Base-by-base conservation (phyloP, 1,139 yeast genomes). In the Kurtzmaniella natalensis region DNA sequence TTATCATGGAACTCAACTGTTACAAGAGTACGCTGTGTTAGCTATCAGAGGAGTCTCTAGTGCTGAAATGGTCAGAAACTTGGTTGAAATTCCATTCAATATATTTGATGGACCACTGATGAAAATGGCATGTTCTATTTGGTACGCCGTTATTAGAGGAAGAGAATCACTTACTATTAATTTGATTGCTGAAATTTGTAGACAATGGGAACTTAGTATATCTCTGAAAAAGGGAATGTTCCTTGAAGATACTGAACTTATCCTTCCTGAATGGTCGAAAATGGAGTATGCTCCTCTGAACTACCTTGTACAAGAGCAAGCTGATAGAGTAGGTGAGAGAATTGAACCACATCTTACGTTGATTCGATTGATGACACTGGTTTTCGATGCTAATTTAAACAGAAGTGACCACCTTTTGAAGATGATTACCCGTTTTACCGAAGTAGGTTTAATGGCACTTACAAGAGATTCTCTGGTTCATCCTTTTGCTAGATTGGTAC, bases 251-350 rank as follows among this genome's bases (percentile, higher is more conserved):
- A 60, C 64, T 45, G 95, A 88, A 53, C 55, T 78, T n/a, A 51
- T 50, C 1, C 67, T 68, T 33, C 82, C 94, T 6, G 87, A 81
- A 38, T 82, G 69, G 50, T 63, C 73, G 42, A 71, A 68, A 39
- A 92, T 92, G 98, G 95, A 86, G 46, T 94, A 94, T 51, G 67
- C 88, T 1, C 97, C 98, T 11, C 79, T 94, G 34, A 81, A 84
- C 57, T 79, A 77, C 45, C 68, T 67, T 29, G 70, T 64, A 7
- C 69, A 81, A n/a, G 72, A 76, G 39, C 72, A 72, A 42, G 57
- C 66, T 23, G 78, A 87, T 1, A 56, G 59, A 4, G 42, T 55
- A 4, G 76, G 77, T 0, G 64, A 70, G 7, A 62, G 69, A 34
- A 68, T 87, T 46, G 81, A 80, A 37, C 86, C 95, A 1, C 97